These are phyloP conservation scores for Miamiensis avidus DNA, from an alignment of 169 alveolate species.

Conservation along the genomic window DNA sequence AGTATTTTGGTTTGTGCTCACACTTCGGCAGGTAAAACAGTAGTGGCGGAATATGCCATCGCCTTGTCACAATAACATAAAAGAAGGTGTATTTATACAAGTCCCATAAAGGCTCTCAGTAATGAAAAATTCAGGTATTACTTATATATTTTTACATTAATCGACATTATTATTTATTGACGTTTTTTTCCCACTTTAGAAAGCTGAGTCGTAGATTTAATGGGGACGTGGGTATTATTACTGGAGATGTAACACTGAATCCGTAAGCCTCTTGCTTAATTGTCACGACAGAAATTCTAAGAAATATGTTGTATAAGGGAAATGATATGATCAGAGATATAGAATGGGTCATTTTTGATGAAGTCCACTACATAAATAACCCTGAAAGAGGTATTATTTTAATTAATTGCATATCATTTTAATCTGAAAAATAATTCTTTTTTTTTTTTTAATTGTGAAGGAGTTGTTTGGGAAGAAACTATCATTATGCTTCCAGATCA, in stretches of 20 bases:
- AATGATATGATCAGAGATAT: slow-evolving; percentile 85
- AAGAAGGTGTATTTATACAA: slow-evolving; percentile 95
- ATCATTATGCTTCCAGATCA: slow-evolving; percentile 90
- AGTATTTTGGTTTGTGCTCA: slow-evolving; percentile 98
- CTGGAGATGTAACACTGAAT: slow-evolving; percentile 98
- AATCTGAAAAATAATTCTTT: neutral
- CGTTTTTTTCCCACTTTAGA: slow-evolving; percentile 57
- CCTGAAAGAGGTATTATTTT: slow-evolving; percentile 88
- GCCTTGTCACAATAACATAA: slow-evolving; percentile 93
- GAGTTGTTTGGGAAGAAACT: slow-evolving; percentile 99
- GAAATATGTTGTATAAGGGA: slow-evolving; percentile 91
- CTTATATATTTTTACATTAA: neutral
- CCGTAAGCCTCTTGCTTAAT: slow-evolving; percentile 96
- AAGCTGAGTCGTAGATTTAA: slow-evolving; percentile 89
- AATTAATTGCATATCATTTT: too few relatives aligned
- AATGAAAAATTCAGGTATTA: slow-evolving; percentile 88
- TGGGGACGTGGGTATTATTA: slow-evolving; percentile 93
- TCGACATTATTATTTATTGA: slow-evolving; percentile 49
- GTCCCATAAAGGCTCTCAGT: slow-evolving; percentile 98
- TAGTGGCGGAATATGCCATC: slow-evolving; percentile 98
- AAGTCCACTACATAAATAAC: slow-evolving; percentile 98
- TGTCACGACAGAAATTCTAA: slow-evolving; percentile 98
- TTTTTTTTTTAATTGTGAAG: slow-evolving; percentile 36
- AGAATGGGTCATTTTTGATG: slow-evolving; percentile 98
- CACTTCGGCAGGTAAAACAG: slow-evolving; percentile 99